A percentile compares a stretch with the other conserved stretches of the same genome.
These are phyloP conservation scores for Comarum palustre DNA, from an alignment of 306 rosid species.

Conservation along the genomic window DNA sequence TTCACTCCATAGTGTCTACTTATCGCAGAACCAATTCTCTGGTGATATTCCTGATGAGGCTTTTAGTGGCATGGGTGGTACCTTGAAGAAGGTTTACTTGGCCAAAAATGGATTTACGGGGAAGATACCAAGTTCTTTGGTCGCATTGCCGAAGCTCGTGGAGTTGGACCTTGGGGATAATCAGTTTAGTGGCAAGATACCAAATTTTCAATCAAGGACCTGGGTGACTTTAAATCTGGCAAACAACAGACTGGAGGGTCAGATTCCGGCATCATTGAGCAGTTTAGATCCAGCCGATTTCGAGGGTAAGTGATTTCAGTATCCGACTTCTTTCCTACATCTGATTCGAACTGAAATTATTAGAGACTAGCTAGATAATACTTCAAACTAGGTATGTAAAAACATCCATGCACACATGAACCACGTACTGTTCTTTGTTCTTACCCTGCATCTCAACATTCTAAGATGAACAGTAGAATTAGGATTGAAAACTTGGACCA, in stretches of 20 bases:
- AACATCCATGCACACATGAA: background rate
- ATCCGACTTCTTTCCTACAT: background rate
- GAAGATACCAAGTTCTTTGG: constrained; percentile 57
- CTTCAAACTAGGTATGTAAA: too few relatives aligned
- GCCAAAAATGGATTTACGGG: constrained; percentile 52
- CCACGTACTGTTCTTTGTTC: too few relatives aligned
- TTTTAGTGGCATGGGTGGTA: constrained; percentile 46
- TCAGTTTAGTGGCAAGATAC: constrained; percentile 54
- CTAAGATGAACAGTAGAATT: background rate
- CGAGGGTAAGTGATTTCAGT: constrained; percentile 39
- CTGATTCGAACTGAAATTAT: background rate
- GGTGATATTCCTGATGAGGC: constrained; percentile 49
- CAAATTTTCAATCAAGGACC: constrained; percentile 37
- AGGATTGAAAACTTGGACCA: background rate
- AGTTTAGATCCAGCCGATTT: constrained; percentile 25
- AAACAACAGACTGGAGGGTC: constrained; percentile 53
- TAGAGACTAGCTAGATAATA: background rate
- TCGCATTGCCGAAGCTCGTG: constrained; percentile 42
- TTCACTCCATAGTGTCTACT: constrained; percentile 40
- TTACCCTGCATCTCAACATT: background rate
- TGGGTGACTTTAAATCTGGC: constrained; percentile 49
- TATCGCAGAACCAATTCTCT: constrained; percentile 51
- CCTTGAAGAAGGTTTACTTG: constrained; percentile 50
- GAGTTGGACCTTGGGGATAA: constrained; percentile 62
- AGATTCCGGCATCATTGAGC: constrained; percentile 43